A percentile compares a stretch with the other conserved stretches of the same genome.
Evolutionary conservation across 2,329 filamentous ascomycete genomes (phyloP).

Genomic region (Zymoseptoria brevis): DNA sequence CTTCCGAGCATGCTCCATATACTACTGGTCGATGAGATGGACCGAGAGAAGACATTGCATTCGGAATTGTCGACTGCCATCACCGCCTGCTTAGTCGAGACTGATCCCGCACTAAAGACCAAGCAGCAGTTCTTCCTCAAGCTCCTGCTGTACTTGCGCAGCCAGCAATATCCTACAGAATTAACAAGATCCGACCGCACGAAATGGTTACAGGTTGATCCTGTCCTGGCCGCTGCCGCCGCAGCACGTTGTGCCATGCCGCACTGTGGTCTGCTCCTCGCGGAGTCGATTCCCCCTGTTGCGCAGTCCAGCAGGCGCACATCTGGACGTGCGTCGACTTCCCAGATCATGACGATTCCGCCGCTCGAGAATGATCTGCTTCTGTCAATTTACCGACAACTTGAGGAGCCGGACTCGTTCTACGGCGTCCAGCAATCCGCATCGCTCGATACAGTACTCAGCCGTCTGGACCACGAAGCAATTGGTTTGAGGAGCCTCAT

Average conservation of each 20-base stretch:
- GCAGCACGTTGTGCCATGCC: slow-evolving; percentile 75
- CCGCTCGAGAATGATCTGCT: slow-evolving; percentile 57
- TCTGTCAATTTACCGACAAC: slow-evolving; percentile 76
- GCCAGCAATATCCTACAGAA: slow-evolving; percentile 67
- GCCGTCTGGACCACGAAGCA: slow-evolving; percentile 79
- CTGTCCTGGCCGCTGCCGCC: slow-evolving; percentile 58
- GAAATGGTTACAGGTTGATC: slow-evolving; percentile 81
- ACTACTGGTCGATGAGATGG: slow-evolving; percentile 61
- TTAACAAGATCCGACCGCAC: slow-evolving; percentile 68
- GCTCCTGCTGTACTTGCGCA: slow-evolving; percentile 78
- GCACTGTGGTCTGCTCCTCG: slow-evolving; percentile 75
- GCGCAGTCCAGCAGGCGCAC: slow-evolving; percentile 13
- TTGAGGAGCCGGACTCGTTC: slow-evolving; percentile 93
- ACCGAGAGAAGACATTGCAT: slow-evolving; percentile 52
- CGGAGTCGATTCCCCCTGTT: slow-evolving; percentile 50
- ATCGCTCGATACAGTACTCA: slow-evolving; percentile 67
- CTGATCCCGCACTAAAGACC: slow-evolving; percentile 42
- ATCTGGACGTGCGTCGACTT: slow-evolving; percentile 19
- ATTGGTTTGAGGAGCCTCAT: slow-evolving; percentile 80
- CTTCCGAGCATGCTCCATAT: slow-evolving; percentile 75
- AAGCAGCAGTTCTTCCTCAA: slow-evolving; percentile 69
- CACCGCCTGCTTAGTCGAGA: slow-evolving; percentile 53
- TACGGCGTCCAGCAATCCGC: slow-evolving; percentile 80
- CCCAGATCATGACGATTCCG: slow-evolving; percentile 29
- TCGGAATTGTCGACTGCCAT: slow-evolving; percentile 58